Conservation (phyloP, 345 rosid species). For the Syzygium oleosum region DNA sequence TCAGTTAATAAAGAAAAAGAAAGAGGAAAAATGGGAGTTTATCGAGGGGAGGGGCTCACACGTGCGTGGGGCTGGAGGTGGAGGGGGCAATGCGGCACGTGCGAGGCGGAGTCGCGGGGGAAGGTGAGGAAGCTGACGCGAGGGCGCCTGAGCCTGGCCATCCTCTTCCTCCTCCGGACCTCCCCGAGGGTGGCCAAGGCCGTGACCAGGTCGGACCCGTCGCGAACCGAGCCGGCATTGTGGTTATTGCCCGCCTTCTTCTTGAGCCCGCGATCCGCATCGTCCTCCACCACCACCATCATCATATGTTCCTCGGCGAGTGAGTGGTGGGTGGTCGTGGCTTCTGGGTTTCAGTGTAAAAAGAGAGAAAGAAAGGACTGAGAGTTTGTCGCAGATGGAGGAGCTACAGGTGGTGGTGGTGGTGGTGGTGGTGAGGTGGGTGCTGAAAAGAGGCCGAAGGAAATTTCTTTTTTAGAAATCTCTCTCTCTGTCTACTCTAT, state of each 20-base stretch:
- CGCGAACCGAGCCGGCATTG: slow-evolving; percentile 22
- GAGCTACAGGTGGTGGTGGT: not conserved
- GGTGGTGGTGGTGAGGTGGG: not conserved
- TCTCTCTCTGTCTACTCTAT: not conserved
- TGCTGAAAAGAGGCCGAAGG: not conserved
- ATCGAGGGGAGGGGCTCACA: slow-evolving; percentile 36
- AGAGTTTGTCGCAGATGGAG: not conserved
- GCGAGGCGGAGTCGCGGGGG: slow-evolving; percentile 17
- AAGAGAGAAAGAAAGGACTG: not conserved
- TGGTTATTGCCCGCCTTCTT: not conserved
- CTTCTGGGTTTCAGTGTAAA: slow-evolving; percentile 18
- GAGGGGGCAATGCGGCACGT: slow-evolving; percentile 32
- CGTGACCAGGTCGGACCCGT: slow-evolving; percentile 30
- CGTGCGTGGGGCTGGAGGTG: slow-evolving; percentile 40
- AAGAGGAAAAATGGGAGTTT: not conserved
- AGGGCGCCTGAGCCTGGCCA: slow-evolving; percentile 80
- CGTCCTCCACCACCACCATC: slow-evolving; percentile 22
- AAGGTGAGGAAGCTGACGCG: slow-evolving; percentile 36
- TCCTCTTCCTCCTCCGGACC: slow-evolving; percentile 64
- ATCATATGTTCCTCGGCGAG: not conserved
- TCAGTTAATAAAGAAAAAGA: not conserved
- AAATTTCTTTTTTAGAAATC: not conserved
- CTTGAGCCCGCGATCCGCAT: not conserved
- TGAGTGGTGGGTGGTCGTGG: slow-evolving; percentile 14
- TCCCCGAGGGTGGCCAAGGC: slow-evolving; percentile 37